Conservation (phyloP, 805 yeast species). For the Vanderwaltozyma yarrowii region DNA sequence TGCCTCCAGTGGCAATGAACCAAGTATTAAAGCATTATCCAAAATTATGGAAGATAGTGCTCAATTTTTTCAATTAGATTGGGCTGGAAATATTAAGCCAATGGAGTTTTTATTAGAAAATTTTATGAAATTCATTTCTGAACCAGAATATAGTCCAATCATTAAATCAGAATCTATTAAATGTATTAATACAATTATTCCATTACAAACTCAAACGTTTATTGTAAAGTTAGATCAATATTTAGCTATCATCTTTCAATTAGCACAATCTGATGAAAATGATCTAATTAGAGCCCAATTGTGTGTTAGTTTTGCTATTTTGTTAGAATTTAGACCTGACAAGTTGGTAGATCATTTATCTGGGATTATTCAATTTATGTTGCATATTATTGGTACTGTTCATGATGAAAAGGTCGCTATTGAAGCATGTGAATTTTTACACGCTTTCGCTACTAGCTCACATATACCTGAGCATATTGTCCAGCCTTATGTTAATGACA, state of each 20-base stretch:
- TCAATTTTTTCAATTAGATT: constrained; percentile 50
- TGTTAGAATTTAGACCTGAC: constrained; percentile 73
- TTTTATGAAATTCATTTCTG: constrained; percentile 44
- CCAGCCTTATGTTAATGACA: constrained; percentile 44
- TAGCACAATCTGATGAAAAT: constrained; percentile 51
- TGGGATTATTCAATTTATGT: constrained; percentile 78
- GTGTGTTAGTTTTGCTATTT: constrained; percentile 61
- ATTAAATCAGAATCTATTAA: constrained; percentile 54
- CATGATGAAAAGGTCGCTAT: constrained; percentile 66
- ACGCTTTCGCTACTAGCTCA: constrained; percentile 58
- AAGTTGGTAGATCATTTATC: constrained; percentile 67
- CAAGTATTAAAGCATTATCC: constrained; percentile 56
- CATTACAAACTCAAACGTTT: constrained; percentile 57
- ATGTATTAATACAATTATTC: constrained; percentile 69
- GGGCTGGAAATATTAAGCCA: constrained; percentile 48
- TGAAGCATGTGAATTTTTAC: constrained; percentile 87
- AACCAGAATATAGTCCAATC: constrained; percentile 27
- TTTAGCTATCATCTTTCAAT: constrained; percentile 49
- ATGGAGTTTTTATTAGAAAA: constrained; percentile 56
- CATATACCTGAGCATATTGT: constrained; percentile 45
- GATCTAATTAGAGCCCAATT: constrained; percentile 59
- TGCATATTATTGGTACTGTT: constrained; percentile 57
- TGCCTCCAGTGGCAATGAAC: constrained; percentile 37
- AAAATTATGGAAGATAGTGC: constrained; percentile 89
- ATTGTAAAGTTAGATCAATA: constrained; percentile 56